Conservation (phyloP, 2,329 filamentous ascomycete genomes). For the Colletotrichum coccodes region DNA sequence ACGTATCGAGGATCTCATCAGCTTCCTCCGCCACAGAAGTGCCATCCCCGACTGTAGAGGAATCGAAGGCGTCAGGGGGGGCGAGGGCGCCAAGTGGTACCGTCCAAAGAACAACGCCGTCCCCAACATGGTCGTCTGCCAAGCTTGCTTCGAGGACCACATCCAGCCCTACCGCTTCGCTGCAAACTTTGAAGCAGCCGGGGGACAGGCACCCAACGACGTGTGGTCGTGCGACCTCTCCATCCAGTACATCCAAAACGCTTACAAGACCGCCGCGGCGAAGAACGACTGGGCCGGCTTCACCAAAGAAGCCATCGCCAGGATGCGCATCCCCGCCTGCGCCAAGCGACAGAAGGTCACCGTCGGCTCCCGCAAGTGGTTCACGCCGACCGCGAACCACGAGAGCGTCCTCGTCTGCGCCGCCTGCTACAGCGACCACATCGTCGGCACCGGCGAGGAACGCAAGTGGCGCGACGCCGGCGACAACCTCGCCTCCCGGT, state of each 20-base stretch:
- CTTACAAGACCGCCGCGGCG: constrained; percentile 37
- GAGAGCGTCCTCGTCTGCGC: constrained; percentile 44
- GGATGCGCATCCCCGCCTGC: constrained; percentile 41
- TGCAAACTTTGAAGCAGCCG: constrained; percentile 38
- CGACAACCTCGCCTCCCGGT: constrained; percentile 25
- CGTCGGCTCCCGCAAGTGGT: constrained; percentile 44
- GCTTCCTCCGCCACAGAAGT: constrained; percentile 41
- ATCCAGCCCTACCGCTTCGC: constrained; percentile 43
- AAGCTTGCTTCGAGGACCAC: constrained; percentile 49
- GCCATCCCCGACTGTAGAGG: constrained; percentile 44
- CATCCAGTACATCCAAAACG: constrained; percentile 41
- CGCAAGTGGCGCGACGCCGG: constrained; percentile 36
- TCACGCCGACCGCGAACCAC: constrained; percentile 38
- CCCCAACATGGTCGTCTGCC: constrained; percentile 46
- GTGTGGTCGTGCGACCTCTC: constrained; percentile 49
- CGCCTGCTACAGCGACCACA: constrained; percentile 50
- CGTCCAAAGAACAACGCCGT: constrained; percentile 40
- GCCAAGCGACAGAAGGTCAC: constrained; percentile 35
- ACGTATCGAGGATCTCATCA: constrained; percentile 38
- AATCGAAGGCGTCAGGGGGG: constrained; percentile 25
- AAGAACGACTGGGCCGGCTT: constrained; percentile 46
- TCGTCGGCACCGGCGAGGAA: constrained; percentile 43
- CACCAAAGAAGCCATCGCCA: constrained; percentile 39
- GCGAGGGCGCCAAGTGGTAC: constrained; percentile 45
- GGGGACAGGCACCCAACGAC: constrained; percentile 38